Percentiles rank a stretch among this genome's conserved stretches.
phyloP scores from a whole-genome alignment of 768 basidiomycete species.

The Vararia minispora region DNA sequence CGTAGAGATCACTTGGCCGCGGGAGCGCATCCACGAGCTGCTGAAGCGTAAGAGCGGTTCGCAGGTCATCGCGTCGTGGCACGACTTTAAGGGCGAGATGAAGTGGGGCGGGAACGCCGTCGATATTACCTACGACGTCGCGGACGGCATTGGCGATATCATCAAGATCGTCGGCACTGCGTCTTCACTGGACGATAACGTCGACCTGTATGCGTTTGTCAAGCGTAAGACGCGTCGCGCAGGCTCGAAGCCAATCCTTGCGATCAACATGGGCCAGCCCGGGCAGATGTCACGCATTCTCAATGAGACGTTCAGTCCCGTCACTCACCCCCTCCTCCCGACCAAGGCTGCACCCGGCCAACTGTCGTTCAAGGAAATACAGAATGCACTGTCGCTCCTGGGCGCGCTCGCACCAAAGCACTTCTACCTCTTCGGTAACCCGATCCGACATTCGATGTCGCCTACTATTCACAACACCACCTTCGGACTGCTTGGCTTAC shows the following conservation, averaged over 20 bases:
- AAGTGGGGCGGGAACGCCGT: constrained; percentile 65
- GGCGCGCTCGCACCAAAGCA: constrained; percentile 64
- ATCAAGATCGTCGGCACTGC: constrained; percentile 91
- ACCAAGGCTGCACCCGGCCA: constrained; percentile 88
- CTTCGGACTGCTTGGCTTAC: constrained; percentile 71
- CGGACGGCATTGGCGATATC: constrained; percentile 68
- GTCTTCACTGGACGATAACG: constrained; percentile 61
- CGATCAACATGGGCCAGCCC: constrained; percentile 85
- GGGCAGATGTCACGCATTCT: constrained; percentile 89
- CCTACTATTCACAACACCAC: constrained; percentile 90
- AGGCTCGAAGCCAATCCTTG: constrained; percentile 72
- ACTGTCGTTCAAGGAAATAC: constrained; percentile 79
- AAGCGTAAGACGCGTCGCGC: constrained; percentile 29
- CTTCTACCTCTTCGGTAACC: constrained; percentile 85
- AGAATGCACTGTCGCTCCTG: constrained; percentile 67
- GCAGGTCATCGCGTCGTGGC: constrained; percentile 86
- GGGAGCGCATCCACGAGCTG: constrained; percentile 48
- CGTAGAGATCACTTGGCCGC: constrained; percentile 72
- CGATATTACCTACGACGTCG: constrained; percentile 58
- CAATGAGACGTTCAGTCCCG: constrained; percentile 77
- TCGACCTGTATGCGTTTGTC: constrained; percentile 66
- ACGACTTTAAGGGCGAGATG: constrained; percentile 83
- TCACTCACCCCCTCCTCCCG: constrained; percentile 84
- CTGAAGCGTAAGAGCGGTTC: constrained; percentile 55
- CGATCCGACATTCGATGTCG: constrained; percentile 83